A percentile compares a stretch with the other conserved stretches of the same genome.
phyloP scores from a whole-genome alignment of 73 alveolate species.

The Tetrahymena borealis region DNA sequence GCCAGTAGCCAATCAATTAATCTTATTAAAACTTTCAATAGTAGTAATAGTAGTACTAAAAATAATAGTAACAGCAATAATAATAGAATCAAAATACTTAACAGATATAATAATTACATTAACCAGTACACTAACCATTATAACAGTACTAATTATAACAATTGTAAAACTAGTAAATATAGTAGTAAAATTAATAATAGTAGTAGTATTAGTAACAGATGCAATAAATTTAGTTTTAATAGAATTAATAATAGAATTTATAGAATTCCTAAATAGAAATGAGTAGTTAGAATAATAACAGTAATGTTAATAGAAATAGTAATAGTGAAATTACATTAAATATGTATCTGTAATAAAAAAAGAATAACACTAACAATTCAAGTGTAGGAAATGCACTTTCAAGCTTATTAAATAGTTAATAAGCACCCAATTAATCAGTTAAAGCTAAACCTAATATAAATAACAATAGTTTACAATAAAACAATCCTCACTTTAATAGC shows the following conservation, averaged over 20 bases:
- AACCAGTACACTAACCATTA: too few species aligned
- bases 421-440: not conserved
- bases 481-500: not conserved
- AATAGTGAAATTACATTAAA: not conserved
- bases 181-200: too few species aligned
- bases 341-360: not conserved
- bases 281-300: not conserved
- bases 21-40: too few species aligned
- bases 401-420: not conserved
- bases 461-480: not conserved
- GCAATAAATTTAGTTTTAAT: too few species aligned
- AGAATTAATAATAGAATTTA: too few species aligned
- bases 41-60: not conserved
- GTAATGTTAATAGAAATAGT: not conserved
- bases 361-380: not conserved
- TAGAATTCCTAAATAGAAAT: too few species aligned
- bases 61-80: not conserved
- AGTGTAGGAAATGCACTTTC: not conserved
- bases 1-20: not conserved
- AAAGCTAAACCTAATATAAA: not conserved
- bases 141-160: too few species aligned
- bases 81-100: too few species aligned
- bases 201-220: not conserved
- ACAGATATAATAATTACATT: too few species aligned
- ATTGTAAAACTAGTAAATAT: not conserved